A percentile compares a stretch with the other conserved stretches of the same genome.
Evolutionary conservation across 2,329 filamentous ascomycete species (phyloP).

Genomic region (Talaromyces amestolkiae): DNA sequence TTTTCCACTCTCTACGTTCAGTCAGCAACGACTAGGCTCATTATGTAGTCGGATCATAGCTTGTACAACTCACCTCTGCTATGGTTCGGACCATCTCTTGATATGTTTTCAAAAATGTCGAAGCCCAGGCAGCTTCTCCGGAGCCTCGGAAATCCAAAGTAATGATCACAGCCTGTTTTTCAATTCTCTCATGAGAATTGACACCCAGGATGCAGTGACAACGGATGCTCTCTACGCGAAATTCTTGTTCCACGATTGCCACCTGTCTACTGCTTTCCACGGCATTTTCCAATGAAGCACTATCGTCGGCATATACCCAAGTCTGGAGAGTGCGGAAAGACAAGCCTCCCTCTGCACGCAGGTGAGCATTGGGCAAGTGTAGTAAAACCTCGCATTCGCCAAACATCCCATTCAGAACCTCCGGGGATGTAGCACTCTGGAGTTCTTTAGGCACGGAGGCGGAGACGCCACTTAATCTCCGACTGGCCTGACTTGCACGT

Average conservation of each 20-base stretch:
- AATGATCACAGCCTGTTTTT: constrained; percentile 50
- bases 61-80: constrained; percentile 35
- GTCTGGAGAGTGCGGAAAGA: constrained; percentile 36
- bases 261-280: constrained; percentile 29
- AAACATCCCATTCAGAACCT: constrained; percentile 30
- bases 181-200: constrained; percentile 52
- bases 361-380: constrained; percentile 45
- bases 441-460: constrained; percentile 10
- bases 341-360: constrained; percentile 45
- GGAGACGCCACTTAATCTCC: constrained; percentile 25
- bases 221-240: constrained; percentile 44
- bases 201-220: constrained; percentile 51
- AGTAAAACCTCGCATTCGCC: constrained; percentile 39
- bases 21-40: background rate
- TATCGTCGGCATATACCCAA: constrained; percentile 31
- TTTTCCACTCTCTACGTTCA: constrained; percentile 43
- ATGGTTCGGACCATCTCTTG: constrained; percentile 41
- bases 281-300: constrained; percentile 23
- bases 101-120: constrained; percentile 37
- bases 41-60: background rate
- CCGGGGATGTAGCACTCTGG: constrained; percentile 17
- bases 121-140: constrained; percentile 33
- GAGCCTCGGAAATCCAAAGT: constrained; percentile 38
- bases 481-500: constrained; percentile 19
- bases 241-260: constrained; percentile 37